These are phyloP conservation scores for Pneumocystis murina DNA, from an alignment of 1,139 yeast genomes.

Conservation along the genomic window DNA sequence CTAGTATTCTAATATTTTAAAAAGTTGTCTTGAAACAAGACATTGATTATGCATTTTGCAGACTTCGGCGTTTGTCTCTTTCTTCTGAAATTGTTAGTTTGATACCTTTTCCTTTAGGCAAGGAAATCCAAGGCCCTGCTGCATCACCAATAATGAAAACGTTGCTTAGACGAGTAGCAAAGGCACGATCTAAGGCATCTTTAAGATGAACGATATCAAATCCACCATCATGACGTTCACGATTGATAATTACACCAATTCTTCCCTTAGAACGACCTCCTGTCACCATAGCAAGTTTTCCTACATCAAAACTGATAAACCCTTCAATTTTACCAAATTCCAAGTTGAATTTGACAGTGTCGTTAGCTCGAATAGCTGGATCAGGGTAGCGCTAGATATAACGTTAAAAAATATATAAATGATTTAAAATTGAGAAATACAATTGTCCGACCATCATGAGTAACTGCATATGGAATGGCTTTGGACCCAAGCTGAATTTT, in stretches of 20 bases:
- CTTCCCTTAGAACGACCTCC: slow-evolving; percentile 99
- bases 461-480: slow-evolving; percentile 94
- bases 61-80: slow-evolving; percentile 74
- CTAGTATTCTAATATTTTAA: neutral
- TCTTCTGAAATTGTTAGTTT: slow-evolving; percentile 94
- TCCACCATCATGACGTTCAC: slow-evolving; percentile 99
- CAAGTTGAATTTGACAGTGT: slow-evolving; percentile 90
- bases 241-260: slow-evolving; percentile 95
- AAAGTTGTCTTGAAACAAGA: neutral
- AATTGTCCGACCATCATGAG: slow-evolving; percentile 99
- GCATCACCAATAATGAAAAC: slow-evolving; percentile 97
- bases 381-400: slow-evolving; percentile 70
- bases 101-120: slow-evolving; percentile 99
- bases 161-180: slow-evolving; percentile 94
- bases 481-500: slow-evolving; percentile 95
- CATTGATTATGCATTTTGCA: neutral
- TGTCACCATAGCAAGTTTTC: slow-evolving; percentile 91
- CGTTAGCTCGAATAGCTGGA: slow-evolving; percentile 89
- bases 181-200: slow-evolving; percentile 93
- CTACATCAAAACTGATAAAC: slow-evolving; percentile 86
- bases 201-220: slow-evolving; percentile 97
- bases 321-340: slow-evolving; percentile 90
- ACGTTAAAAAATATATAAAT: neutral
- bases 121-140: slow-evolving; percentile 89
- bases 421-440: neutral